phyloP scores from a whole-genome alignment of 345 rosid species.

The Hypericum androsaemum region DNA sequence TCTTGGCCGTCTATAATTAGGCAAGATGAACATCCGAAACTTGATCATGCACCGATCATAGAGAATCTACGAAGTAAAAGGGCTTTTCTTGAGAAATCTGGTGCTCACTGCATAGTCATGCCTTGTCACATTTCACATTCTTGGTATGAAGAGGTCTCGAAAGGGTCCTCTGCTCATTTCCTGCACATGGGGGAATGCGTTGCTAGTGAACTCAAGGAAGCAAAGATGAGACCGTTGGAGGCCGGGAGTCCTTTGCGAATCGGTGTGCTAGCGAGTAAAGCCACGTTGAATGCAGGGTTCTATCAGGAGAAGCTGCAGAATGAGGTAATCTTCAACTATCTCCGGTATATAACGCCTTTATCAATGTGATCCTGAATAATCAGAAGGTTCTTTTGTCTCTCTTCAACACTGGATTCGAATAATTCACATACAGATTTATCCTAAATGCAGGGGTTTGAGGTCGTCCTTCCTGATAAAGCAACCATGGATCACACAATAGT shows the following conservation, averaged over 20 bases:
- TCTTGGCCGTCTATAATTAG: constrained; percentile 29
- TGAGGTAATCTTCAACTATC: constrained; percentile 23
- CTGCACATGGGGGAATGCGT: constrained; percentile 45
- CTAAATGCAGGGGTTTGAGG: constrained; percentile 35
- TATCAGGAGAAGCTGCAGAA: constrained; percentile 39
- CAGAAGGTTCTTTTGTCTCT: neutral
- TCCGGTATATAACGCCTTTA: too few relatives aligned
- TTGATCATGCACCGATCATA: constrained; percentile 24
- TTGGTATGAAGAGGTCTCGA: constrained; percentile 34
- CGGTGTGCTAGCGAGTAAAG: constrained; percentile 31
- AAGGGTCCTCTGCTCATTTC: constrained; percentile 27
- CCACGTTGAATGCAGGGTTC: constrained; percentile 33
- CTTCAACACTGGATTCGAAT: neutral
- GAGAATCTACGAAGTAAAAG: constrained; percentile 32
- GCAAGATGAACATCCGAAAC: constrained; percentile 21
- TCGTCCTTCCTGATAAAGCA: constrained; percentile 41
- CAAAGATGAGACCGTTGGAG: constrained; percentile 42
- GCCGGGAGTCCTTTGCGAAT: constrained; percentile 43
- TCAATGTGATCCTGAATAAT: too few relatives aligned
- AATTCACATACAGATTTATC: neutral
- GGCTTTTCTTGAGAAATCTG: constrained; percentile 33
- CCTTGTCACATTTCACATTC: constrained; percentile 42
- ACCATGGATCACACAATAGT: constrained; percentile 35
- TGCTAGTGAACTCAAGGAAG: constrained; percentile 39
- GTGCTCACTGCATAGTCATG: constrained; percentile 42